phyloP scores from a whole-genome alignment of 2,329 filamentous ascomycete species.

The Xylogone sp. region DNA sequence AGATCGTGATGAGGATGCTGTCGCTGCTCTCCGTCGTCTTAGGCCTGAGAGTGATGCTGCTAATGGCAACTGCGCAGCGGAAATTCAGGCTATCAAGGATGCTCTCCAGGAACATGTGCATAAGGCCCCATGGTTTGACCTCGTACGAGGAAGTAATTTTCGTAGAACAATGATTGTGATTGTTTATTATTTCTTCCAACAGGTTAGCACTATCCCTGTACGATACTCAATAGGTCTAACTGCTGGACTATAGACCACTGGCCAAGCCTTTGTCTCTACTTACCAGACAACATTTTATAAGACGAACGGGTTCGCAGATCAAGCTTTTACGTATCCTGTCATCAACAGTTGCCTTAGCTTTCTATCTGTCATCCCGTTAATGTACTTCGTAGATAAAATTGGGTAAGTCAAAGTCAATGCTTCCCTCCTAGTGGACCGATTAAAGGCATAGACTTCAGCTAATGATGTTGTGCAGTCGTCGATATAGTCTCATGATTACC shows the following conservation, averaged over 20 bases:
- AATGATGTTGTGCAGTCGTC: background rate
- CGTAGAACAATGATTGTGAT: slow-evolving; percentile 2
- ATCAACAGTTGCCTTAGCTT: slow-evolving; percentile 1
- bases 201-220: slow-evolving; percentile 1
- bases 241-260: slow-evolving; percentile 4
- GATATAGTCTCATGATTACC: background rate
- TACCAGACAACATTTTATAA: slow-evolving; percentile 9
- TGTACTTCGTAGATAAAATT: slow-evolving; percentile 2
- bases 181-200: slow-evolving; percentile 4
- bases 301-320: background rate
- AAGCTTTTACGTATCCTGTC: slow-evolving; percentile 6
- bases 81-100: background rate
- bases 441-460: background rate
- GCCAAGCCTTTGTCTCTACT: slow-evolving; percentile 7
- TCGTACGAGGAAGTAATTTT: slow-evolving; percentile 2
- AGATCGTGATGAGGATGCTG: slow-evolving; percentile 51
- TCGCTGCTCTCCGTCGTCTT: slow-evolving; percentile 38
- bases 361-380: background rate
- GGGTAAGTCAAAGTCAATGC: too few relatives aligned
- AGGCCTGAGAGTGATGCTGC: slow-evolving; percentile 12
- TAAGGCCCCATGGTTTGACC: slow-evolving; percentile 1
- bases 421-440: too few relatives aligned
- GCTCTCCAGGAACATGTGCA: slow-evolving; percentile 1
- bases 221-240: too few relatives aligned
- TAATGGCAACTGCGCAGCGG: slow-evolving; percentile 1